phyloP scores from a whole-genome alignment of 495 filamentous ascomycete species.

The Aspergillus hancockii region DNA sequence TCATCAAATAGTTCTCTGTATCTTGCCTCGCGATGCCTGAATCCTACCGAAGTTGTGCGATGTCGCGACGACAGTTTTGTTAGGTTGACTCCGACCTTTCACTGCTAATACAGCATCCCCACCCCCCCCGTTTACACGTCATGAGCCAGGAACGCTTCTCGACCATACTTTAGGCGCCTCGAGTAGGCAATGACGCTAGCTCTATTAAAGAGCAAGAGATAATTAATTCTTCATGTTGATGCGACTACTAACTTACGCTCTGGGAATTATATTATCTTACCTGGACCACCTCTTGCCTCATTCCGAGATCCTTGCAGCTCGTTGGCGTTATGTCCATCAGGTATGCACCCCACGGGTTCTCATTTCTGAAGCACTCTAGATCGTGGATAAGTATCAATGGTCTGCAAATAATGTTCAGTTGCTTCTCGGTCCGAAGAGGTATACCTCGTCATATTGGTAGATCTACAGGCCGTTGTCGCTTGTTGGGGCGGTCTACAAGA shows the following conservation, averaged over 20 bases:
- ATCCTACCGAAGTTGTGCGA: not conserved
- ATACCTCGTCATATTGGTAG: slow-evolving; percentile 4
- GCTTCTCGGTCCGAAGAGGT: not conserved
- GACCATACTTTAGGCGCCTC: not conserved
- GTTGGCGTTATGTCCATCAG: not conserved
- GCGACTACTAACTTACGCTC: not conserved
- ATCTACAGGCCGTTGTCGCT: not conserved
- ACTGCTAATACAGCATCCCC: slow-evolving; percentile 11
- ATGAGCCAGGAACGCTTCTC: slow-evolving; percentile 7
- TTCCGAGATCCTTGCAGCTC: not conserved
- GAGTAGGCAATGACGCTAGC: not conserved
- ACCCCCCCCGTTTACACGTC: slow-evolving; percentile 17
- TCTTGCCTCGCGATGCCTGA: not conserved
- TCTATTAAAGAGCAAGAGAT: not conserved
- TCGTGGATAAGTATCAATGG: not conserved
- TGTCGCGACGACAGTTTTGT: not conserved
- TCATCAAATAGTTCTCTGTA: not conserved
- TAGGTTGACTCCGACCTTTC: slow-evolving; percentile 6
- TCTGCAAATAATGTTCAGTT: not conserved
- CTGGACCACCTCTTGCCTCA: not conserved
- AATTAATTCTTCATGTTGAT: not conserved
- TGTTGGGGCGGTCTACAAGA: not conserved
- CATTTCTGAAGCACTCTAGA: not conserved
- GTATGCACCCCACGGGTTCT: slow-evolving; percentile 8
- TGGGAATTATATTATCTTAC: not conserved